Conservation (phyloP, 2,329 filamentous ascomycete species). For the Trichoderma hamatum region DNA sequence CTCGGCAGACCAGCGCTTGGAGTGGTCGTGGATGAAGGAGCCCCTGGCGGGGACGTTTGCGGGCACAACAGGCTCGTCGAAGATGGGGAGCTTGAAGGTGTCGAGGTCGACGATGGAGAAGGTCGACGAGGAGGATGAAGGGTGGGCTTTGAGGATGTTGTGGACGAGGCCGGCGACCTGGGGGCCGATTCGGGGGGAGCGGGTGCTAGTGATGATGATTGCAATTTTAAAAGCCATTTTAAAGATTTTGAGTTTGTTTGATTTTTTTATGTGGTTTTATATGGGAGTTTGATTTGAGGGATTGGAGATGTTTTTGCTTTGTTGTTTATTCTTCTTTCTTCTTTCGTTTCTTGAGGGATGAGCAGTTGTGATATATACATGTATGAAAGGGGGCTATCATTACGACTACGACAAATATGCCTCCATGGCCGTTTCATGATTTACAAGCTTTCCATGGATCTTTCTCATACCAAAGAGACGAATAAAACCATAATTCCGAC, state of each 20-base stretch:
- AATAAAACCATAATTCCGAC: neutral
- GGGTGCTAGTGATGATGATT: slow-evolving; percentile 25
- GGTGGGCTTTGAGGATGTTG: neutral
- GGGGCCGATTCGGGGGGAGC: slow-evolving; percentile 22
- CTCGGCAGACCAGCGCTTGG: slow-evolving; percentile 46
- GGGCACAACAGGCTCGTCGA: slow-evolving; percentile 45
- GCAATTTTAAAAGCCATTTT: slow-evolving; percentile 22
- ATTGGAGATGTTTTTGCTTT: neutral
- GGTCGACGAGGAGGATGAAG: neutral
- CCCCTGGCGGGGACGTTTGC: slow-evolving; percentile 39
- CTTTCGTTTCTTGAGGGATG: neutral
- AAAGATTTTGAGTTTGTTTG: neutral
- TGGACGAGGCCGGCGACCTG: slow-evolving; percentile 14
- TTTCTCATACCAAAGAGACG: neutral
- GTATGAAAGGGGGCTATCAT: neutral
- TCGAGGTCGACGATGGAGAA: slow-evolving; percentile 42
- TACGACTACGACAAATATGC: neutral
- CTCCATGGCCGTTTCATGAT: neutral
- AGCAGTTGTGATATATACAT: neutral
- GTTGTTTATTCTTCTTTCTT: neutral
- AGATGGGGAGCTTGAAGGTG: slow-evolving; percentile 47
- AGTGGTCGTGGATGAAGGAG: slow-evolving; percentile 44
- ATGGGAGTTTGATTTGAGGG: neutral
- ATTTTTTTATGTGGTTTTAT: no score
- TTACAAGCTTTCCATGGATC: neutral